phyloP scores from a whole-genome alignment of 192 early-diverging fungal species.

The Backusella psychrophila region DNA sequence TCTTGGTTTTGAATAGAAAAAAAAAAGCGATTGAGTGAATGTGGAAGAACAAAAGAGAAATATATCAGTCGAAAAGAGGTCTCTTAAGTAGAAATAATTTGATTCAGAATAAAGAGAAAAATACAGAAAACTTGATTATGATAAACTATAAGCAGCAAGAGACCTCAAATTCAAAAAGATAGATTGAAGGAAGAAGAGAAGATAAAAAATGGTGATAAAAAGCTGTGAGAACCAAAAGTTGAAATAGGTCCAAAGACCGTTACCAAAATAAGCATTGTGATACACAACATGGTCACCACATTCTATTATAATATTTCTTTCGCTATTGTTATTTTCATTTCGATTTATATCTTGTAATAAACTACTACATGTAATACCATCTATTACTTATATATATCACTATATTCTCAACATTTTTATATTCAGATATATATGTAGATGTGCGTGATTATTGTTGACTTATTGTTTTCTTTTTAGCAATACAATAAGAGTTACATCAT shows the following conservation, averaged over 20 bases:
- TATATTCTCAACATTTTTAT: not conserved
- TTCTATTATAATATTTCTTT: not conserved
- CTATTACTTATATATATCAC: not conserved
- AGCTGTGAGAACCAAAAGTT: not conserved
- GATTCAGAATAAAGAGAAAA: conserved; percentile 1
- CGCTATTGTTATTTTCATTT: not conserved
- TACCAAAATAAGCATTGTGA: not conserved
- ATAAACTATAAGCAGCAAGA: conserved; percentile 3
- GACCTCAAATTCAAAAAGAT: not conserved
- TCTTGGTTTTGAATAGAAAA: not conserved
- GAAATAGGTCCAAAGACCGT: not conserved
- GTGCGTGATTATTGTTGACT: not conserved
- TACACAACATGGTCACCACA: not conserved
- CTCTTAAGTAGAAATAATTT: conserved; percentile 1
- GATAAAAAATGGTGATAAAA: not conserved
- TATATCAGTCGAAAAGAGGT: conserved; percentile 2
- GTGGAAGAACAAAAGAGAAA: not conserved
- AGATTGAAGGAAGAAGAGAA: not conserved
- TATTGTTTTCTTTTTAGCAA: not conserved
- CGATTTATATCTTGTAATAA: not conserved
- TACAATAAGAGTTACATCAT: not conserved
- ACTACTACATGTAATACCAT: not conserved
- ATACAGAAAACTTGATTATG: conserved; percentile 4
- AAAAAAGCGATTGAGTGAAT: not conserved
- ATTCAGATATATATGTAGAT: not conserved